Percentiles rank a stretch among this genome's conserved stretches.
These are phyloP conservation scores for Macrophomina phaseolina DNA, from an alignment of 2,329 filamentous ascomycete species.

Conservation along the genomic window DNA sequence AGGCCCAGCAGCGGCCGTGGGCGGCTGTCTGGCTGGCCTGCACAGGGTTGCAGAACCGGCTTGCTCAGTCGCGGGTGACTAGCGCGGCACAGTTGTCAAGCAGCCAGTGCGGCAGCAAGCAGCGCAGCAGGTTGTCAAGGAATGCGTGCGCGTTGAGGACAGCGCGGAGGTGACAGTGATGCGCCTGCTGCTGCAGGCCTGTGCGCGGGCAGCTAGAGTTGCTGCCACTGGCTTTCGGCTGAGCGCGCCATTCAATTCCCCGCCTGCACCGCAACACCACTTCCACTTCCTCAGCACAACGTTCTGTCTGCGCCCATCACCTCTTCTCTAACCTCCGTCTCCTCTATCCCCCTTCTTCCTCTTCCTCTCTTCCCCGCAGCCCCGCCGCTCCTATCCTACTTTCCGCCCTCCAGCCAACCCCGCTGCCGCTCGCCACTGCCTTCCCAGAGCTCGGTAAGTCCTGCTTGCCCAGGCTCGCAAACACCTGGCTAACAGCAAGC, in stretches of 20 bases:
- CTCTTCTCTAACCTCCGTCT: constrained; percentile 10
- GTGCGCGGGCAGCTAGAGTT: neutral
- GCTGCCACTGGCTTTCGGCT: neutral
- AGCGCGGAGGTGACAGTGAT: neutral
- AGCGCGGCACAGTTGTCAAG: neutral
- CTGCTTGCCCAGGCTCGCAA: constrained; percentile 19
- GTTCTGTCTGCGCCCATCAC: constrained; percentile 4
- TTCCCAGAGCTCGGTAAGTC: constrained; percentile 27
- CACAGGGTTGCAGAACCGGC: neutral
- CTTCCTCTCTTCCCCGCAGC: constrained; percentile 9
- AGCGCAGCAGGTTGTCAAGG: constrained; percentile 6
- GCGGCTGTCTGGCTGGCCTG: neutral
- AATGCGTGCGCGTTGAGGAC: constrained; percentile 10
- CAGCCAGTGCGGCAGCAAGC: constrained; percentile 3
- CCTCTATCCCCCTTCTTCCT: constrained; percentile 15
- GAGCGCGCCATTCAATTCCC: constrained; percentile 9
- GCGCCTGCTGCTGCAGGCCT: neutral
- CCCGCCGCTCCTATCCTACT: neutral
- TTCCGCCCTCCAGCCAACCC: constrained; percentile 16
- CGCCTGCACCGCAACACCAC: constrained; percentile 12
- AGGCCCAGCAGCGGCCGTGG: neutral
- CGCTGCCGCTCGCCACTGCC: constrained; percentile 27
- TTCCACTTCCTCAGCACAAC: neutral
- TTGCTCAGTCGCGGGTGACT: neutral
- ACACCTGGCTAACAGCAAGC: constrained; percentile 20